phyloP scores from a whole-genome alignment of 306 rosid species.

The Senna tora region DNA sequence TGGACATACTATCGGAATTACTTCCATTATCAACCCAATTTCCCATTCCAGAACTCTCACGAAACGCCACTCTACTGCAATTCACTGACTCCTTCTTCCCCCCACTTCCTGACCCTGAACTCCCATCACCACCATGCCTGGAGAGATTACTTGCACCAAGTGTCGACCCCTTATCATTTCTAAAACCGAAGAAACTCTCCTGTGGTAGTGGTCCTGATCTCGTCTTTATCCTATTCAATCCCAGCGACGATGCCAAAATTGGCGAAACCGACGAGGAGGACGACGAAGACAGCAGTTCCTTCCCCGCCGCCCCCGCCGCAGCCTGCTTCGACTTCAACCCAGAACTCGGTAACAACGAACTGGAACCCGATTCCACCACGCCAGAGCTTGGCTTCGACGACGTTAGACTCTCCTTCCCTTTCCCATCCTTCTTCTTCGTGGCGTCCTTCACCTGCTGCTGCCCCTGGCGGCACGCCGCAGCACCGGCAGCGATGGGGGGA shows the following conservation, averaged over 20 bases:
- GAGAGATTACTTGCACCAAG: conserved; percentile 79
- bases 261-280: conserved; percentile 89
- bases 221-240: conserved; percentile 90
- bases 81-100: conserved; percentile 59
- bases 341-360: conserved; percentile 30
- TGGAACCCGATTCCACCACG: conserved; percentile 22
- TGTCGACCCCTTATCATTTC: conserved; percentile 61
- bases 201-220: conserved; percentile 98
- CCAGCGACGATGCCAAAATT: conserved; percentile 86
- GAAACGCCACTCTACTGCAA: conserved; percentile 52
- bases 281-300: conserved; percentile 49
- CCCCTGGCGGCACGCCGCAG: conserved; percentile 38
- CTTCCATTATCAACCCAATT: conserved; percentile 62
- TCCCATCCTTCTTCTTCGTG: conserved; percentile 61
- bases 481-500: conserved; percentile 25
- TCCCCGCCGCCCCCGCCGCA: conserved; percentile 36
- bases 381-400: conserved; percentile 35
- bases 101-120: conserved; percentile 38
- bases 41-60: conserved; percentile 48
- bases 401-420: conserved; percentile 49
- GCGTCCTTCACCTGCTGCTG: conserved; percentile 53
- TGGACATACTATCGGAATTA: conserved; percentile 58
- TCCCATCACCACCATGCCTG: conserved; percentile 41
- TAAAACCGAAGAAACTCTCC: conserved; percentile 91
- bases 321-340: conserved; percentile 47